Conservation (phyloP, 306 rosid species). For the cucumber (Cucumis sativus) region Cucumber_9930_V3 NC_026657.2:38457001-38457500, state of each 20-base stretch:
- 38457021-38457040: conserved; percentile 11
- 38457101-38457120: conserved; percentile 83
- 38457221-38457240: no score
- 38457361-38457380: background rate
- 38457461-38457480: background rate
- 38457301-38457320: no score
- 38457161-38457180: conserved; percentile 22
- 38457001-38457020: background rate
- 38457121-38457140: conserved; percentile 69
- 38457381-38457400: background rate
- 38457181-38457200: background rate
- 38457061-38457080: conserved; percentile 94
- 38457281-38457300: background rate
- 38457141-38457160: conserved; percentile 65
- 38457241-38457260: no score
- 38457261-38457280: no score
- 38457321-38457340: background rate
- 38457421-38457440: no score
- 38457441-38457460: background rate
- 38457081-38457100: conserved; percentile 76
- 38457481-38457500: background rate
- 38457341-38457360: background rate
- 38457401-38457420: background rate
- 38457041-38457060: conserved; percentile 48
- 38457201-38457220: no score